A percentile compares a stretch with the other conserved stretches of the same genome.
Evolutionary conservation across 1,284 basidiomycete genomes (phyloP).

Genomic region (Austroboletus rostrupii): DNA sequence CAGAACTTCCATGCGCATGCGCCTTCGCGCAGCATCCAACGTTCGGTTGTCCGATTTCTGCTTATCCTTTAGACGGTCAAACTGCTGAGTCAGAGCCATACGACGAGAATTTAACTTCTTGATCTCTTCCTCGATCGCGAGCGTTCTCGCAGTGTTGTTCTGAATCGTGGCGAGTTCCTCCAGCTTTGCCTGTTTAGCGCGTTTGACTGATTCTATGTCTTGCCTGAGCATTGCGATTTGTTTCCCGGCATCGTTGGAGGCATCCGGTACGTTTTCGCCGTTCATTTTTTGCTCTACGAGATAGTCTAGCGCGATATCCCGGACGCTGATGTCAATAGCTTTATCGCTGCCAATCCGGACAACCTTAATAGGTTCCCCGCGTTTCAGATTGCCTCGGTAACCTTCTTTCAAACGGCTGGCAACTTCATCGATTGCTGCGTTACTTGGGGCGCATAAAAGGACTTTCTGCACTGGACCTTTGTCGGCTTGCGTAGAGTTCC

Average conservation of each 20-base stretch:
- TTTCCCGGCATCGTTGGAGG: conserved; percentile 46
- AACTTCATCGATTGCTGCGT: conserved; percentile 98
- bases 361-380: conserved; percentile 64
- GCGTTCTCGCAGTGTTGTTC: conserved; percentile 47
- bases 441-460: conserved; percentile 94
- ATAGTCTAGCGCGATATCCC: conserved; percentile 84
- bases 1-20: conserved; percentile 73
- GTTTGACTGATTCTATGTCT: conserved; percentile 69
- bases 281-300: conserved; percentile 80
- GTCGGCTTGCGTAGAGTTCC: conserved; percentile 38
- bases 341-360: conserved; percentile 86
- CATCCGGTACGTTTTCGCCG: conserved; percentile 37
- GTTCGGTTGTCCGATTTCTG: conserved; percentile 72
- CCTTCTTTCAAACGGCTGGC: conserved; percentile 84
- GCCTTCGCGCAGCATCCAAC: conserved; percentile 74
- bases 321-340: conserved; percentile 78
- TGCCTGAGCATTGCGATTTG: conserved; percentile 61
- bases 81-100: conserved; percentile 60
- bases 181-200: conserved; percentile 56
- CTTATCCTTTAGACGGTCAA: conserved; percentile 79
- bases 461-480: conserved; percentile 67
- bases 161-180: conserved; percentile 54
- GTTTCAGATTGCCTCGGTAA: conserved; percentile 57
- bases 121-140: conserved; percentile 64
- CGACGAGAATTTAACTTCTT: conserved; percentile 65